Evolutionary conservation across 2,329 filamentous ascomycete species (phyloP).

Genomic region (Neonectria hederae): DNA sequence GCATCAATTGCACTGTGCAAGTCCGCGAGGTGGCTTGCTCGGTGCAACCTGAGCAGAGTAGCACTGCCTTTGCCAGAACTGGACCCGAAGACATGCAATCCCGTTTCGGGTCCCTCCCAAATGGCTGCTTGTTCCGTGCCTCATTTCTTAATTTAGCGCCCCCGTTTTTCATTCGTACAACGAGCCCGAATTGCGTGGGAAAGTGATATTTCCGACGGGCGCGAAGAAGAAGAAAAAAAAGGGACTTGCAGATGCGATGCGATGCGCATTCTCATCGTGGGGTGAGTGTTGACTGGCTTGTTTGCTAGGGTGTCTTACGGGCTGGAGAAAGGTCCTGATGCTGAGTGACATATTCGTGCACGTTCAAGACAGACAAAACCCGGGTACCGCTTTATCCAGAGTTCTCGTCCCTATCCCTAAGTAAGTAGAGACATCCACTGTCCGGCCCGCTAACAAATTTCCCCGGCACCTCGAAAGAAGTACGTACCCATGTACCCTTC

Average conservation of each 20-base stretch:
- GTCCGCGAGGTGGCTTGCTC: not conserved
- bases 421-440: not conserved
- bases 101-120: not conserved
- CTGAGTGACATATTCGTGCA: not conserved
- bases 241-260: not conserved
- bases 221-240: not conserved
- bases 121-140: not conserved
- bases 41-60: not conserved
- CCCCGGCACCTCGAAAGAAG: not conserved
- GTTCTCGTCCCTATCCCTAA: not conserved
- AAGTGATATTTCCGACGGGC: not conserved
- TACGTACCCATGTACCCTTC: slow-evolving; percentile 1
- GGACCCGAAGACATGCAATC: not conserved
- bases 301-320: not conserved
- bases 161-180: not conserved
- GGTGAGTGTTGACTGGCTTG: not conserved
- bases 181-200: not conserved
- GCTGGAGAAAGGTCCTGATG: not conserved
- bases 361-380: not conserved
- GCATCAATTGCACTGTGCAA: slow-evolving; percentile 7
- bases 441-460: slow-evolving; percentile 18
- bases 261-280: not conserved
- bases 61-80: slow-evolving; percentile 4
- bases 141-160: slow-evolving; percentile 9
- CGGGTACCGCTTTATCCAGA: slow-evolving; percentile 1